A percentile compares a stretch with the other conserved stretches of the same genome.
phyloP scores from a whole-genome alignment of 1,284 basidiomycete species.

The Schizopora paradoxa region DNA sequence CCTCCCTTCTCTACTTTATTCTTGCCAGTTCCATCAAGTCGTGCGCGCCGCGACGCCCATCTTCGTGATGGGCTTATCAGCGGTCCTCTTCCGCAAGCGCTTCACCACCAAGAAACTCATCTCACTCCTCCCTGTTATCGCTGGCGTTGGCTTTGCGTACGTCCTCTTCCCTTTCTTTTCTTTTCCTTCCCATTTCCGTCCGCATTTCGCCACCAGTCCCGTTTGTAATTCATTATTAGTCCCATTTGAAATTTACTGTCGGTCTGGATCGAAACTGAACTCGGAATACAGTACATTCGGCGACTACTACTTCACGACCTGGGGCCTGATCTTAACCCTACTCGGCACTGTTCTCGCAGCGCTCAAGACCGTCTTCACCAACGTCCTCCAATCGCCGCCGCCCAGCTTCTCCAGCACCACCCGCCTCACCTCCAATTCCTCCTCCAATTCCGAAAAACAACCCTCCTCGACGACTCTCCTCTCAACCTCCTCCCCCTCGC shows the following conservation, averaged over 20 bases:
- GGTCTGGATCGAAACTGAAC: neutral
- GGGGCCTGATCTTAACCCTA: conserved; percentile 81
- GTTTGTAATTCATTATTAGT: too few relatives aligned
- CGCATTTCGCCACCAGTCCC: conserved; percentile 1
- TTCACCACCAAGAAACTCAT: conserved; percentile 58
- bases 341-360: conserved; percentile 86
- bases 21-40: conserved; percentile 83
- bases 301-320: conserved; percentile 81
- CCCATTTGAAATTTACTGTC: neutral
- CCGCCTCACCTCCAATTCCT: conserved; percentile 22
- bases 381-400: conserved; percentile 57
- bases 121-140: conserved; percentile 82
- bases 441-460: conserved; percentile 20
- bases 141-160: conserved; percentile 89
- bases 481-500: too few relatives aligned
- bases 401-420: conserved; percentile 17
- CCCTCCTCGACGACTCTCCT: conserved; percentile 15
- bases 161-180: neutral
- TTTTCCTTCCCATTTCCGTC: conserved; percentile 4
- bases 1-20: neutral
- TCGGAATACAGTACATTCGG: conserved; percentile 67
- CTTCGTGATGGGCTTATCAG: conserved; percentile 79
- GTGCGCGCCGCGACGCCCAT: conserved; percentile 88
- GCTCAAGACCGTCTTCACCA: conserved; percentile 87
- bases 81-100: conserved; percentile 45